phyloP scores from a whole-genome alignment of 371 early-diverging fungal genomes.

The Actinomucor elegans region DNA sequence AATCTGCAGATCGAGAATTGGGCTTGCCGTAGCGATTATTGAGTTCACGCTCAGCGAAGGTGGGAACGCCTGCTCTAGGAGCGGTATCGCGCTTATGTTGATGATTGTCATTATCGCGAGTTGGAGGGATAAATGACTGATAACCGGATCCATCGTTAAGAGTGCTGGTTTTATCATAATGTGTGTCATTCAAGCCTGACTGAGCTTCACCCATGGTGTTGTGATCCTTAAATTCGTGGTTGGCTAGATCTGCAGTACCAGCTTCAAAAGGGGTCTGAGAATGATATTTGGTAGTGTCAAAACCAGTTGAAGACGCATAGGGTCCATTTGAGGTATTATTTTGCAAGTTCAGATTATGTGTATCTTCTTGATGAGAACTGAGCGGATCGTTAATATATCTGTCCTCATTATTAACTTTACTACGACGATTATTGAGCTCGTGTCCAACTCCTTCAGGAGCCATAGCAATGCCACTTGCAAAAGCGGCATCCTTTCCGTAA shows the following conservation, averaged over 20 bases:
- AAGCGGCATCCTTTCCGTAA: no score
- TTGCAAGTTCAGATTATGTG: not conserved
- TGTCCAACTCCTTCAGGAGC: no score
- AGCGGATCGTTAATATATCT: not conserved
- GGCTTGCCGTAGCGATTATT: no score
- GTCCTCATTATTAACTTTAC: not conserved
- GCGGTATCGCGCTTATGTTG: not conserved
- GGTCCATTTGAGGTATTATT: no score
- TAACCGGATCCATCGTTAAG: not conserved
- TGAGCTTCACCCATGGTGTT: not conserved
- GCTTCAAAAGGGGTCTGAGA: slow-evolving; percentile 4
- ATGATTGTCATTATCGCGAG: not conserved
- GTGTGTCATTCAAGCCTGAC: not conserved
- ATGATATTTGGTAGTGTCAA: not conserved
- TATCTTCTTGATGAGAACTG: not conserved
- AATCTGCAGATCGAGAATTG: not conserved
- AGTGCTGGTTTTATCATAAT: not conserved
- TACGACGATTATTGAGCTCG: not conserved
- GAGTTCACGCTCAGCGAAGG: slow-evolving; percentile 4
- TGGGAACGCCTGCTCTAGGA: slow-evolving; percentile 1
- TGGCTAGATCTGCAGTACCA: slow-evolving; percentile 12
- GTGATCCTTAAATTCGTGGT: slow-evolving; percentile 3
- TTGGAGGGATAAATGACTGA: not conserved
- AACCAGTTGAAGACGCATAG: no score
- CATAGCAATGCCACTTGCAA: no score